Evolutionary conservation across 148 eudicot genomes (phyloP), one percentile per base, ranked within the genome.

Genomic region (Spergularia marina): DNA sequence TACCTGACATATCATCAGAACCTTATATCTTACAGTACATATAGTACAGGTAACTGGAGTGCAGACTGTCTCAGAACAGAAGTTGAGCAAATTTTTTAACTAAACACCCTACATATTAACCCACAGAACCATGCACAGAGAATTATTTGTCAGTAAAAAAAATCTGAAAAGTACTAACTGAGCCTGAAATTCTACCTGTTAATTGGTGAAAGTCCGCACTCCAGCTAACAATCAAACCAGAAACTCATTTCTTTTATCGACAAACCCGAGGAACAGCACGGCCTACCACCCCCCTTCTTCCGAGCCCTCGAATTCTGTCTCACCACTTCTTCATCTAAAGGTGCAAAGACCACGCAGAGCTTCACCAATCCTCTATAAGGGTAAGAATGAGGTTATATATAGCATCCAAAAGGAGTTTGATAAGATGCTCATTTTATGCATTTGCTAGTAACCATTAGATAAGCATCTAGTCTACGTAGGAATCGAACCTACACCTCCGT

Each of bases 1-100:
- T 53, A 67, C 54, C 61, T 73, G 73, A 25, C 34, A 59, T 51
- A 53, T 53, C 79, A 58, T 70, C 39, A 64, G 68, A 58, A 83
- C 77, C 71, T 64, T 65, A 71, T 68, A 70, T 34, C 59, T 79
- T 83, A 87, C 84, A 82, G 85, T 68, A 68, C 36, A 30, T 0
- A 30, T 2, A 68, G 15, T 67, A 77, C 20, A 66, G 56, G 17
- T 54, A 20, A 23, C 10, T 40, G 18, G 53, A 56, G 16, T 39
- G 76, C 59, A 51, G 12, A 47, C 70, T 63, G n/a, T 51, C 16
- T 12, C 34, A 60, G 15, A 60, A 15, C 54, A n/a, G 55, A 12
- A 44, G 0, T 49, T 20, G 4, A 41, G 7, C 18, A 58, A 41
- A 58, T 58, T 7, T n/a, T 20, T 8, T 2, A 58, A 18, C 62